Base-by-base conservation (phyloP, 2,329 filamentous ascomycete genomes). In the Grosmannia huntii region DNA sequence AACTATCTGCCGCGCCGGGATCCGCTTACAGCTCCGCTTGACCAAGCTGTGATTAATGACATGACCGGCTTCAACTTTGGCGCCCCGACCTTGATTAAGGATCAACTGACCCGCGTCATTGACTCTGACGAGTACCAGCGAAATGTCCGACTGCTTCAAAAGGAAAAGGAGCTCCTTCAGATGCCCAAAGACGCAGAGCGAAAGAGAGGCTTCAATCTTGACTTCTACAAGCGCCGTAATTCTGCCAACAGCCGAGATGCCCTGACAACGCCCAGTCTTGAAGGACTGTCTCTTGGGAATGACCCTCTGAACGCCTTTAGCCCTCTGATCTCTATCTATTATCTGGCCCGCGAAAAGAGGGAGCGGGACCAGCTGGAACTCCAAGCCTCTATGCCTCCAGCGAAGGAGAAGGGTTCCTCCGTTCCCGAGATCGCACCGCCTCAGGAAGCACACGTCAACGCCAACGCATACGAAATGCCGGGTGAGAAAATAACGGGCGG, bases 41-140 rank as follows among this genome's bases (percentile, higher is more conserved):
- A 97, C 67, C 76, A 81, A 1, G 85, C 88, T 50, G 86, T 97
- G 5, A 82, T 99, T 59, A 83, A 89, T 54, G 91, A 89, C 65
- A 99, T 99, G 94, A 95, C 90, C 27, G 94, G 94, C 2, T 99
- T 99, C 70, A 95, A 97, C 70, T 99, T 97, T 73, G 94, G 94
- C 0, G 81, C 89, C 0, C 81, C 90, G 1, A 90, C 96, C 57
- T 82, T 83, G 59, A 96, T 99, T 67, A 85, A 82, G 59, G 75
- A 82, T 3, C 89, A 96, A 68, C 79, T 99, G 50, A 88, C 84
- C 11, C 88, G 87, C 62, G 82, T 91, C n/a, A 81, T 99, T 60
- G 88, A 95, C 66, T 96, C 91, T 0, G 90, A 95, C 7, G 92
- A 97, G 48, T 99, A 99, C 65, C 90, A 95, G 66, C 83, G 85